A percentile compares a stretch with the other conserved stretches of the same genome.
Conservation (phyloP, 441 rosid species). For the Lepidium campestre region DNA sequence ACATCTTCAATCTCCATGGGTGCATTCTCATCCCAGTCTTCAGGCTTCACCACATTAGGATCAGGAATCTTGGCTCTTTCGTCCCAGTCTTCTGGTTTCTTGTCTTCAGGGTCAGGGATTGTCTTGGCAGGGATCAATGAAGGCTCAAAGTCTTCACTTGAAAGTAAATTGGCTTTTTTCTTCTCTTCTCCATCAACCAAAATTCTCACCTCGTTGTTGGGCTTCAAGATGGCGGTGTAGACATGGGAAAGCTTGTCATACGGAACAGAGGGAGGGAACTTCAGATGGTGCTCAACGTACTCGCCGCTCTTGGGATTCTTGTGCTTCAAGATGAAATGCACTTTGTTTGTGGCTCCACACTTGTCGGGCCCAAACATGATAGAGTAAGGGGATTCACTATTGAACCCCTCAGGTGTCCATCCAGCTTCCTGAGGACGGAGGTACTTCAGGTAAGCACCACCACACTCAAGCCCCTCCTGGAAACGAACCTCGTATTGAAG, state of each 20-base stretch:
- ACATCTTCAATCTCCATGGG: constrained; percentile 85
- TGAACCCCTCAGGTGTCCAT: constrained; percentile 69
- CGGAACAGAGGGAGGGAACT: constrained; percentile 84
- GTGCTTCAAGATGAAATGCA: constrained; percentile 91
- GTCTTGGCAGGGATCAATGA: constrained; percentile 79
- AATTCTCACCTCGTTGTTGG: constrained; percentile 69
- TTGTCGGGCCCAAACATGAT: constrained; percentile 99
- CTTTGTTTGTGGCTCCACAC: constrained; percentile 94
- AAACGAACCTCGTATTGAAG: constrained; percentile 89
- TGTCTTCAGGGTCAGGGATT: constrained; percentile 90
- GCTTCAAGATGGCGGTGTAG: constrained; percentile 81
- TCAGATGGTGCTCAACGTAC: constrained; percentile 84
- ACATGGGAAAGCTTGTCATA: constrained; percentile 90
- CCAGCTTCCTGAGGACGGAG: constrained; percentile 87
- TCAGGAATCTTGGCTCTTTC: constrained; percentile 86
- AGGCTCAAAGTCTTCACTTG: constrained; percentile 82
- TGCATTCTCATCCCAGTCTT: constrained; percentile 98
- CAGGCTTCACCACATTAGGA: constrained; percentile 76
- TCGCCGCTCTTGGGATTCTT: constrained; percentile 94
- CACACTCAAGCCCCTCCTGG: constrained; percentile 95
- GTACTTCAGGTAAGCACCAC: constrained; percentile 92
- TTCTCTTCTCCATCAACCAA: constrained; percentile 88
- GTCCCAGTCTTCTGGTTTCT: constrained; percentile 97
- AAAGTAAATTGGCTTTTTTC: constrained; percentile 71
- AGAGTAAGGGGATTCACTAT: constrained; percentile 77